Evolutionary conservation across 2,329 filamentous ascomycete species (phyloP).

Genomic region (Verruconis gallopava): DNA sequence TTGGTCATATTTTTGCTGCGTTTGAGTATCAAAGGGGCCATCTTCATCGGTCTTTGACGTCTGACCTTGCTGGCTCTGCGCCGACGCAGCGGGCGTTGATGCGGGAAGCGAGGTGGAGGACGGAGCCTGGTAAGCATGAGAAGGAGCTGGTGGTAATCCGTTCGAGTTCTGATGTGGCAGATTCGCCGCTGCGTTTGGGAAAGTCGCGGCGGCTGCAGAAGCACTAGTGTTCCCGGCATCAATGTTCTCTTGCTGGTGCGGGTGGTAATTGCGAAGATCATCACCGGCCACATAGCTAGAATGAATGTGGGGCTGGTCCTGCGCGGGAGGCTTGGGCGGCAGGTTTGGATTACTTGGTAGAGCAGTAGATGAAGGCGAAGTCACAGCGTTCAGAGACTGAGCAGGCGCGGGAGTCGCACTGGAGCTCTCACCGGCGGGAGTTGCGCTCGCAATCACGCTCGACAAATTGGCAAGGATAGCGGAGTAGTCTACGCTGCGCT

Average conservation of each 20-base stretch:
- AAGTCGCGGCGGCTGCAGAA: conserved; percentile 18
- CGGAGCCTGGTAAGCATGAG: conserved; percentile 12
- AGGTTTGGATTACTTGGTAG: conserved; percentile 22
- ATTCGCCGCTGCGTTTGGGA: no score
- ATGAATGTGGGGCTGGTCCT: conserved; percentile 35
- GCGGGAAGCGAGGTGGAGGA: conserved; percentile 5
- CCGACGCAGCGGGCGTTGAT: conserved; percentile 17
- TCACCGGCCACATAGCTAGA: conserved; percentile 34
- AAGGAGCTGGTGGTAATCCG: conserved; percentile 5
- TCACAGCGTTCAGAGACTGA: conserved; percentile 12
- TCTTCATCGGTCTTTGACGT: conserved; percentile 31
- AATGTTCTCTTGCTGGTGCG: conserved; percentile 28
- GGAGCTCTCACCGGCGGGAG: conserved; percentile 6
- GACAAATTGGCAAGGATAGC: conserved; percentile 32
- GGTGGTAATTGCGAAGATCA: conserved; percentile 38
- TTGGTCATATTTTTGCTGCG: conserved; percentile 55
- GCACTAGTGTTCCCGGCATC: conserved; percentile 17
- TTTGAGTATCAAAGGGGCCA: conserved; percentile 40
- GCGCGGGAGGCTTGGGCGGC: conserved; percentile 35
- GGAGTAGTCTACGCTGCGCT: conserved; percentile 31
- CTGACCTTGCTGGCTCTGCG: conserved; percentile 15
- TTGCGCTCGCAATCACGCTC: conserved; percentile 18
- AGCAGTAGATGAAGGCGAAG: conserved; percentile 12
- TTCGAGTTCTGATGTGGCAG: conserved; percentile 2
- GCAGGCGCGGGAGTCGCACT: not conserved